phyloP scores from a whole-genome alignment of 257 asterid species.

The Primulina tabacum region DNA sequence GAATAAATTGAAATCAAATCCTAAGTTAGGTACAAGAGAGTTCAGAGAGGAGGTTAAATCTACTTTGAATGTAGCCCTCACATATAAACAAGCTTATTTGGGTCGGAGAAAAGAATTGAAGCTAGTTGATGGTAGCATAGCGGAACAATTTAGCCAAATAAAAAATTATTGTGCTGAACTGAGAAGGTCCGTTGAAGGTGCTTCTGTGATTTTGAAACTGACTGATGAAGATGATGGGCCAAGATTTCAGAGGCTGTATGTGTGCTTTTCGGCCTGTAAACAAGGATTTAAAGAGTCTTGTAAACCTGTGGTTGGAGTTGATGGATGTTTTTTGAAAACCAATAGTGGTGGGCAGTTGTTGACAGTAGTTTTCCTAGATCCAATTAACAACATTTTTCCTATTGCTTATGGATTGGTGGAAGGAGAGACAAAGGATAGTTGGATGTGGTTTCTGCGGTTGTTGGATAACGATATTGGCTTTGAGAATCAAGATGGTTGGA shows the following conservation, averaged over 20 bases:
- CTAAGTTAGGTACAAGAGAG: not conserved
- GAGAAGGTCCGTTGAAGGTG: too few relatives aligned
- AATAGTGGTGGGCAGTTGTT: not conserved
- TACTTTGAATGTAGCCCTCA: too few relatives aligned
- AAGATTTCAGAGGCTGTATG: not conserved
- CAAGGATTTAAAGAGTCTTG: not conserved
- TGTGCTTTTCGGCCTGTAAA: not conserved
- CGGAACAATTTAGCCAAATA: not conserved
- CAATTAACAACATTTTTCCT: not conserved
- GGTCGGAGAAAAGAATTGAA: not conserved
- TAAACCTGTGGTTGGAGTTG: not conserved
- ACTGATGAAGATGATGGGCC: fast-evolving
- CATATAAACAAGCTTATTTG: not conserved
- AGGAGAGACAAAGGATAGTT: not conserved
- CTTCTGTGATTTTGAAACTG: not conserved
- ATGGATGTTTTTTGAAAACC: not conserved
- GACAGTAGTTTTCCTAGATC: not conserved
- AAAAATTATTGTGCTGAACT: not conserved
- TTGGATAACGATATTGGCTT: not conserved
- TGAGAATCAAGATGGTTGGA: not conserved
- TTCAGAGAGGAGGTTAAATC: not conserved
- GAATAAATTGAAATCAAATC: too few relatives aligned
- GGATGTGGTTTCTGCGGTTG: not conserved
- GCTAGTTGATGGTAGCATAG: too few relatives aligned
- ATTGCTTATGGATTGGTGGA: constrained; percentile 15